Evolutionary conservation across 73 alveolate genomes (phyloP).

Genomic region (Paramecium sexaurelia): DNA sequence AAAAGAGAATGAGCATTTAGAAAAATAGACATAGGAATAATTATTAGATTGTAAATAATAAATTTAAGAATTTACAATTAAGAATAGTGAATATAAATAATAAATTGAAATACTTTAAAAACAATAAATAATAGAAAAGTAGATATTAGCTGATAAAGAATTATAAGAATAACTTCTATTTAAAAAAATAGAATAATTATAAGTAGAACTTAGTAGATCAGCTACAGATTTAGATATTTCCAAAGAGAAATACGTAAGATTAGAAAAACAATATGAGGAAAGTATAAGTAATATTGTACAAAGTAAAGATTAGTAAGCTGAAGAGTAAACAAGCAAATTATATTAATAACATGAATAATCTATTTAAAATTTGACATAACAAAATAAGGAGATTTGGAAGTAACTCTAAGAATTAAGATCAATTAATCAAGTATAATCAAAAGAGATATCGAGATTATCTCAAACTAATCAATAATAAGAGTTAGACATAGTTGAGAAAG

Average conservation of each 20-base stretch:
- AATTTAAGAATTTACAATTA: not conserved
- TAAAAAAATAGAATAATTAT: not conserved
- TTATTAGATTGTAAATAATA: not conserved
- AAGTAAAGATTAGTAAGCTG: constrained; percentile 17
- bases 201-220: not conserved
- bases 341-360: constrained; percentile 34
- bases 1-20: not conserved
- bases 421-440: not conserved
- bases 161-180: not conserved
- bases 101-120: not conserved
- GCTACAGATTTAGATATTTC: not conserved
- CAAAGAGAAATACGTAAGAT: not conserved
- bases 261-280: constrained; percentile 21
- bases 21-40: not conserved
- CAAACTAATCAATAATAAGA: not conserved
- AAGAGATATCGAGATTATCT: not conserved
- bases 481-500: not conserved
- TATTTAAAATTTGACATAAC: not conserved
- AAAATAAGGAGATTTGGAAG: not conserved
- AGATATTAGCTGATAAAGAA: not conserved
- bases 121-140: not conserved
- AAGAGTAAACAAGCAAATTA: not conserved
- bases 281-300: not conserved
- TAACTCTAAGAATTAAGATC: not conserved
- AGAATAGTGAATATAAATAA: not conserved